phyloP scores from a whole-genome alignment of 306 rosid species.

The Glycine latifolia region DNA sequence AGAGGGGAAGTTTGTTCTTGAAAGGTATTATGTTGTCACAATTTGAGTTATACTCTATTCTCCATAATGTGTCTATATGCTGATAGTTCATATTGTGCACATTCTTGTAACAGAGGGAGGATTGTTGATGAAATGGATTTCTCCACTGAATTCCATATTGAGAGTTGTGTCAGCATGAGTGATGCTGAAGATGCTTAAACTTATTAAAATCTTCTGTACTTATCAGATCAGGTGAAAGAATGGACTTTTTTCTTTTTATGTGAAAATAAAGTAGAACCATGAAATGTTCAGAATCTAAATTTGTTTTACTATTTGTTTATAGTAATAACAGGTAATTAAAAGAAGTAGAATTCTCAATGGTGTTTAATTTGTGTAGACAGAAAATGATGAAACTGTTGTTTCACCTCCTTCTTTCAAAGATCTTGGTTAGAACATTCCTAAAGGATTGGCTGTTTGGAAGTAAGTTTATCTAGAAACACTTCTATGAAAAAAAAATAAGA shows the following conservation, averaged over 20 bases:
- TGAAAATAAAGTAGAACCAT: conserved; percentile 34
- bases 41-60: neutral
- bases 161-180: conserved; percentile 63
- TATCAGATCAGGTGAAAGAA: conserved; percentile 38
- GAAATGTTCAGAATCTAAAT: conserved; percentile 10
- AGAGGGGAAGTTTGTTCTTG: conserved; percentile 94
- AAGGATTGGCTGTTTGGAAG: too few relatives aligned
- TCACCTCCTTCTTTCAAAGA: neutral
- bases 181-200: conserved; percentile 76
- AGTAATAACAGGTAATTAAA: conserved; percentile 10
- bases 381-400: neutral
- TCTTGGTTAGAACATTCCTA: neutral
- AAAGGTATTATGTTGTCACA: conserved; percentile 62
- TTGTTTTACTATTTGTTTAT: conserved; percentile 8
- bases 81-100: conserved; percentile 38
- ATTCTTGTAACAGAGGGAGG: conserved; percentile 64
- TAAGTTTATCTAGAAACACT: too few relatives aligned
- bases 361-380: neutral
- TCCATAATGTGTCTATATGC: conserved; percentile 30
- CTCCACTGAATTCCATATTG: conserved; percentile 68
- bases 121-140: conserved; percentile 74
- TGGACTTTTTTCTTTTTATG: conserved; percentile 6
- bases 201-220: conserved; percentile 8
- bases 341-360: neutral
- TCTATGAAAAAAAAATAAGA: too few relatives aligned